Evolutionary conservation across 106 monocot genomes (phyloP), one percentile per base, ranked within the genome.

Genomic region (Allium cepa): DNA sequence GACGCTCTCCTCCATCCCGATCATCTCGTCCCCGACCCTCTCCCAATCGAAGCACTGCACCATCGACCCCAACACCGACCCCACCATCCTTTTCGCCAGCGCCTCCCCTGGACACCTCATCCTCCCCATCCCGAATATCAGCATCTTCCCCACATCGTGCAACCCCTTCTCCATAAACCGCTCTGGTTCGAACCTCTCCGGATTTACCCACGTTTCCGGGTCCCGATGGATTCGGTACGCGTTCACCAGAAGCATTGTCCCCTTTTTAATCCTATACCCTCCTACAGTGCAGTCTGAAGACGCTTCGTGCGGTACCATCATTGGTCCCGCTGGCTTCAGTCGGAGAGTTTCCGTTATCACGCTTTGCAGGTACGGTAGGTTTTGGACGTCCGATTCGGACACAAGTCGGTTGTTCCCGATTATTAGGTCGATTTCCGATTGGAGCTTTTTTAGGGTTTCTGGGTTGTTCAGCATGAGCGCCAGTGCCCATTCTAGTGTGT

Each of bases 391-490:
- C 7, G 62, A 16, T 28, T 10, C 60, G 55, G 26, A 75, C 4
- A 81, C 16, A 14, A 81, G 10, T 9, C 65, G 68, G 18, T 45
- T 22, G 0, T 28, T 18, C 13, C 69, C 76, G 4, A 76, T 57
- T 1, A 52, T 11, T 7, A 46, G 3, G 46, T 76, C 79, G 8
- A 81, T 73, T 65, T 86, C 79, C 0, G 49, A 66, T 49, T 64
- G 63, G 2, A 50, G 75, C 15, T 53, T 79, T 12, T 73, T 49
- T 18, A 72, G 10, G 4, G 28, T 16, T 18, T 75, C 69, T 7
- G 81, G 82, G 53, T 82, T 61, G 69, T 75, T 76, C 17, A 86
- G 64, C 8, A 81, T 64, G 10, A 76, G 73, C 0, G 80, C 60
- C 69, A 79, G 59, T 0, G 73, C 81, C 85, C 77, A 79, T 26